Percentiles rank a stretch among this genome's conserved stretches.
phyloP scores from a whole-genome alignment of 2,329 filamentous ascomycete genomes.

The Corinectria fuckeliana region DNA sequence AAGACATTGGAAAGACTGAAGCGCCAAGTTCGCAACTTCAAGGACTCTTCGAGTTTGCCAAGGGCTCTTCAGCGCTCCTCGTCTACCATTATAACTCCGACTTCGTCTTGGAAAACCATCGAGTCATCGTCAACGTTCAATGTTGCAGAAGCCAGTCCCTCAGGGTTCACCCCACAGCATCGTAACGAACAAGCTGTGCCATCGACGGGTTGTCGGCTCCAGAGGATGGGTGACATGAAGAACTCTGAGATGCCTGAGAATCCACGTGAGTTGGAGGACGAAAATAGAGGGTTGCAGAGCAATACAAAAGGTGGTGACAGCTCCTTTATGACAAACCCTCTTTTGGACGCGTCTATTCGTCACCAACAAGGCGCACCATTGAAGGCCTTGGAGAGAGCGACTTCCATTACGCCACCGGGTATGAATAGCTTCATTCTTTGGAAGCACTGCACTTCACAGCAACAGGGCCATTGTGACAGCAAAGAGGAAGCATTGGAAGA shows the following conservation, averaged over 20 bases:
- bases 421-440: slow-evolving; percentile 6
- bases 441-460: neutral
- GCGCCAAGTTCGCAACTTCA: neutral
- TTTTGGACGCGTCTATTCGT: slow-evolving; percentile 3
- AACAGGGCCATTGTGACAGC: neutral
- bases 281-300: neutral
- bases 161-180: slow-evolving; percentile 33
- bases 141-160: slow-evolving; percentile 18
- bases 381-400: slow-evolving; percentile 18
- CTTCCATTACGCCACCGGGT: slow-evolving; percentile 18
- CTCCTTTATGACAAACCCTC: slow-evolving; percentile 6
- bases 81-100: slow-evolving; percentile 32
- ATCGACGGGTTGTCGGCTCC: slow-evolving; percentile 13
- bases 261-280: neutral
- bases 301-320: neutral
- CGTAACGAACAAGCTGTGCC: neutral
- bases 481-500: neutral
- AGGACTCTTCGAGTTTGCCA: neutral
- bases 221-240: slow-evolving; percentile 24
- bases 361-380: slow-evolving; percentile 8
- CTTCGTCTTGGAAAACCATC: slow-evolving; percentile 17
- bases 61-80: slow-evolving; percentile 19
- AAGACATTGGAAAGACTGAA: slow-evolving; percentile 6
- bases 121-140: slow-evolving; percentile 21
- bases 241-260: neutral